phyloP scores from a whole-genome alignment of 2,329 filamentous ascomycete species.

The Rutstroemia sydowiana region DNA sequence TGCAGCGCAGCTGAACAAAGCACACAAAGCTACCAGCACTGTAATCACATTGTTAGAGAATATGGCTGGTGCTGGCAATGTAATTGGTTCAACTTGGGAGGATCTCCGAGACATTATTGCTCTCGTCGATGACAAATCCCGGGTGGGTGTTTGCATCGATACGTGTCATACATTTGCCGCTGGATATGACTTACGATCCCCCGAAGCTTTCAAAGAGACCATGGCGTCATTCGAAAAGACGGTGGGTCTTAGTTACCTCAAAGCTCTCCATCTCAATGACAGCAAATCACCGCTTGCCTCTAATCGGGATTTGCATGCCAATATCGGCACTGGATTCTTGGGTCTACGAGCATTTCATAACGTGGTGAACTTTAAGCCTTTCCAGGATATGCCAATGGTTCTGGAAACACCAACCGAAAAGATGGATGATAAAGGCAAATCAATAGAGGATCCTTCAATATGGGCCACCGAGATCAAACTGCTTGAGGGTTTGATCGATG shows the following conservation, averaged over 20 bases:
- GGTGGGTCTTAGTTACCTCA: slow-evolving; percentile 73
- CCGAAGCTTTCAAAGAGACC: slow-evolving; percentile 64
- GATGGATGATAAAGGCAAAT: slow-evolving; percentile 56
- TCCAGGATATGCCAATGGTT: slow-evolving; percentile 79
- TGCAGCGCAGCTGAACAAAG: slow-evolving; percentile 72
- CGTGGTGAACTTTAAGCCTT: slow-evolving; percentile 72
- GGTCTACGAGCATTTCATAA: slow-evolving; percentile 86
- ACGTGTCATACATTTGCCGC: slow-evolving; percentile 95
- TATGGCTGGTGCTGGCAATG: slow-evolving; percentile 86
- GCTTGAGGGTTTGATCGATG: slow-evolving; percentile 78
- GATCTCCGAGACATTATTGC: slow-evolving; percentile 81
- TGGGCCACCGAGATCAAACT: slow-evolving; percentile 96
- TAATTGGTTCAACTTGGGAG: slow-evolving; percentile 77
- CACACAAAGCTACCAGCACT: slow-evolving; percentile 65
- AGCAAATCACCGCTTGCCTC: slow-evolving; percentile 83
- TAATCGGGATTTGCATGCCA: slow-evolving; percentile 84
- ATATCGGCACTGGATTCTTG: slow-evolving; percentile 91
- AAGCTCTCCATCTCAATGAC: slow-evolving; percentile 88
- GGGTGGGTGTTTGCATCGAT: slow-evolving; percentile 91
- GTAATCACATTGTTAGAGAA: slow-evolving; percentile 89
- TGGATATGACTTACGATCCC: slow-evolving; percentile 79
- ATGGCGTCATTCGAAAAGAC: slow-evolving; percentile 68
- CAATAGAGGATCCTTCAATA: slow-evolving; percentile 68
- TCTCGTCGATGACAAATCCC: slow-evolving; percentile 68
- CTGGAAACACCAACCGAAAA: slow-evolving; percentile 91